These are phyloP conservation scores for Mycena pura DNA, from an alignment of 768 basidiomycete species.

Conservation along the genomic window DNA sequence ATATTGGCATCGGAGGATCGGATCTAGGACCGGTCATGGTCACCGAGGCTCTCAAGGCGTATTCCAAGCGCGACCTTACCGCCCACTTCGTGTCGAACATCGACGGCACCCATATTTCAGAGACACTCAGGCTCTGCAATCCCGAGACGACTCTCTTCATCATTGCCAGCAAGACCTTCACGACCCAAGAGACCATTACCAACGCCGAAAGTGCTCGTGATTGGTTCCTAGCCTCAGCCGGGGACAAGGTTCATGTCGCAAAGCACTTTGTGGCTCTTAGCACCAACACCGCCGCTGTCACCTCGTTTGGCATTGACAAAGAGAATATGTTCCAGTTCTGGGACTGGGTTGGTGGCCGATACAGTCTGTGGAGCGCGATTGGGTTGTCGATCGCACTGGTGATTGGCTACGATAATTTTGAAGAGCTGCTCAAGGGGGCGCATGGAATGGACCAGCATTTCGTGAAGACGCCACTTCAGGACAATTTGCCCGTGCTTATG, in stretches of 20 bases:
- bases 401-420: conserved; percentile 95
- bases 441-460: conserved; percentile 99
- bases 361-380: conserved; percentile 98
- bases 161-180: conserved; percentile 99
- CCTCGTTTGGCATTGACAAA: conserved; percentile 88
- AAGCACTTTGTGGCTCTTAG: conserved; percentile 99
- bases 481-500: conserved; percentile 91
- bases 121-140: conserved; percentile 80
- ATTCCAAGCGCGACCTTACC: conserved; percentile 87
- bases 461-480: conserved; percentile 83
- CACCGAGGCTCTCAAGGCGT: conserved; percentile 94
- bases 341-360: conserved; percentile 99
- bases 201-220: conserved; percentile 93
- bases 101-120: conserved; percentile 96
- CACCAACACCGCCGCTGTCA: conserved; percentile 94
- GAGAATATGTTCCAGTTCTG: conserved; percentile 99
- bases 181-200: conserved; percentile 99
- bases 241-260: conserved; percentile 90
- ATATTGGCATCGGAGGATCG: conserved; percentile 98
- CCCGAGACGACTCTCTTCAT: conserved; percentile 96
- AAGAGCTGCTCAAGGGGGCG: conserved; percentile 88
- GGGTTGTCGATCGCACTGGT: conserved; percentile 93
- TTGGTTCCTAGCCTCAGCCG: conserved; percentile 90
- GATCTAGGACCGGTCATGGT: conserved; percentile 99
- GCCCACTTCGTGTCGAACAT: conserved; percentile 96